phyloP scores from a whole-genome alignment of 2,329 filamentous ascomycete genomes.

The Exserohilum turcica region DNA sequence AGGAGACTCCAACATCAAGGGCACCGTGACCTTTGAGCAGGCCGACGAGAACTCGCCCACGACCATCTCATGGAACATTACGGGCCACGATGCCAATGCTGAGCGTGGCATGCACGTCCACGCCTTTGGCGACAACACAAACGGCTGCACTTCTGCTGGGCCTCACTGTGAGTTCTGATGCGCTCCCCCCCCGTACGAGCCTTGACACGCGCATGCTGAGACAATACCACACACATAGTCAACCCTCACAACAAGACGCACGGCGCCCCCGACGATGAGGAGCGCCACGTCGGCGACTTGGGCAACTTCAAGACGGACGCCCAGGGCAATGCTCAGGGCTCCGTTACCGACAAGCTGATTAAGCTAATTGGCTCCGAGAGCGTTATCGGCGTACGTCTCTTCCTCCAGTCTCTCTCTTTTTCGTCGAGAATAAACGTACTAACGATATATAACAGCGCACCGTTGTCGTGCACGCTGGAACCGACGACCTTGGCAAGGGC shows the following conservation, averaged over 20 bases:
- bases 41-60: constrained; percentile 79
- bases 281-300: constrained; percentile 94
- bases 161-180: constrained; percentile 78
- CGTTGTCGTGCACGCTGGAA: constrained; percentile 91
- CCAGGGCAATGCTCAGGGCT: constrained; percentile 87
- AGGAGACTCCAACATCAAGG: constrained; percentile 94
- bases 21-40: constrained; percentile 96
- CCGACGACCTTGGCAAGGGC: constrained; percentile 94
- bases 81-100: constrained; percentile 90
- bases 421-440: neutral
- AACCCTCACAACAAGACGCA: constrained; percentile 94
- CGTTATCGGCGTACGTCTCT: constrained; percentile 77
- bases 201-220: constrained; percentile 15
- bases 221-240: constrained; percentile 61
- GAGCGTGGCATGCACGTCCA: constrained; percentile 99
- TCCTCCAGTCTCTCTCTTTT: neutral
- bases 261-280: constrained; percentile 80
- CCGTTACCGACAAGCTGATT: constrained; percentile 77
- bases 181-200: neutral
- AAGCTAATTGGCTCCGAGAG: constrained; percentile 97
- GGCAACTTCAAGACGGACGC: constrained; percentile 96
- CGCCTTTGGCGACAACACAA: constrained; percentile 99
- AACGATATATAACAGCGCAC: constrained; percentile 68
- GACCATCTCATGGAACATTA: constrained; percentile 89
- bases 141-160: constrained; percentile 97